phyloP scores from a whole-genome alignment of 345 rosid genomes.

The Conringia planisiliqua region DNA sequence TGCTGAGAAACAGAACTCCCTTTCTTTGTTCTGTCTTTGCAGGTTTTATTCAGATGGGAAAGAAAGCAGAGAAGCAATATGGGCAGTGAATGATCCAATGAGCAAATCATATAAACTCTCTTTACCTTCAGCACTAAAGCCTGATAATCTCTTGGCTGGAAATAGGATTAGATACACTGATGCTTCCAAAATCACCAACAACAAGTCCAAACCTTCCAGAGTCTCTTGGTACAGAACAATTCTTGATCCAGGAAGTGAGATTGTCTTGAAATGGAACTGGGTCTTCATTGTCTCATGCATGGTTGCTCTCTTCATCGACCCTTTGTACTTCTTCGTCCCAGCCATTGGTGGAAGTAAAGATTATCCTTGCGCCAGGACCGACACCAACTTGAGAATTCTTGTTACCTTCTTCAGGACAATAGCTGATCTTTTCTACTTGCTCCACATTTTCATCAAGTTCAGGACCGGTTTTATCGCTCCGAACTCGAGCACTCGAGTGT shows the following conservation, averaged over 20 bases:
- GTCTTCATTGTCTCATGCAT: conserved; percentile 71
- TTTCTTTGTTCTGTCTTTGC: not conserved
- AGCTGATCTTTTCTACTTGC: conserved; percentile 79
- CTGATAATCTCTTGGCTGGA: conserved; percentile 47
- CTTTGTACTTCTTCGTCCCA: conserved; percentile 77
- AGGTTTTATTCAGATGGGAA: conserved; percentile 74
- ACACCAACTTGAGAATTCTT: conserved; percentile 48
- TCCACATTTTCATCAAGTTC: conserved; percentile 79
- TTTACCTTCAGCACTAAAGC: conserved; percentile 46
- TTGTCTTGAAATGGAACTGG: conserved; percentile 77
- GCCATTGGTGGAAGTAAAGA: conserved; percentile 40
- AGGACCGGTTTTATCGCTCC: conserved; percentile 90
- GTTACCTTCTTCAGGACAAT: conserved; percentile 73
- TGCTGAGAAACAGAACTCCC: not conserved
- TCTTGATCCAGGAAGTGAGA: conserved; percentile 86
- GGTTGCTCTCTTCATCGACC: conserved; percentile 88
- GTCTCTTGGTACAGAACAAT: conserved; percentile 61
- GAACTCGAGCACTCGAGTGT: conserved; percentile 62
- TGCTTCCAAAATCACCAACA: conserved; percentile 37
- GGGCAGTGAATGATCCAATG: conserved; percentile 47
- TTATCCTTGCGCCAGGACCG: conserved; percentile 61
- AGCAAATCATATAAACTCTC: conserved; percentile 49
- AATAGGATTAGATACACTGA: conserved; percentile 45
- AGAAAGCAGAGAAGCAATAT: conserved; percentile 36
- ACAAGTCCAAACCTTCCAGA: conserved; percentile 42